Percentiles rank a stretch among this genome's conserved stretches.
phyloP scores from a whole-genome alignment of 2,329 filamentous ascomycete genomes.

The Plenodomus biglobosus region DNA sequence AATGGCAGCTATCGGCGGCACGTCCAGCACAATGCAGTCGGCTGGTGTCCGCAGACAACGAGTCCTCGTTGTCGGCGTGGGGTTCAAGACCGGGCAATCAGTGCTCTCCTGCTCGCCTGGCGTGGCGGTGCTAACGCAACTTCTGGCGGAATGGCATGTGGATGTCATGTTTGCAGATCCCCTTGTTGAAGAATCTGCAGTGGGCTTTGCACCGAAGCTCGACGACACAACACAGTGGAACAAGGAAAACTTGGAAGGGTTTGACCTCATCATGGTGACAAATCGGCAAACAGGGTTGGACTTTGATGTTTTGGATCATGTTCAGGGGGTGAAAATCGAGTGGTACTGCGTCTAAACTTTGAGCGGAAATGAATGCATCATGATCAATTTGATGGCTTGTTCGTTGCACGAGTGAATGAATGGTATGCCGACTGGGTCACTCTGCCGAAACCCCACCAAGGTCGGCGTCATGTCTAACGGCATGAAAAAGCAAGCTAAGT shows the following conservation, averaged over 20 bases:
- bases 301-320: constrained; percentile 42
- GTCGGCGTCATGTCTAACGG: too few species aligned
- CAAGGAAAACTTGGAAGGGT: constrained; percentile 41
- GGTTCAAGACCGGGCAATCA: constrained; percentile 55
- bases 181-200: constrained; percentile 47
- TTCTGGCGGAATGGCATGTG: constrained; percentile 41
- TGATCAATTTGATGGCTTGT: too few species aligned
- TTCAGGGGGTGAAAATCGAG: constrained; percentile 29
- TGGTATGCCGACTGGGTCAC: too few species aligned
- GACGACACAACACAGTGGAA: constrained; percentile 44
- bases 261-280: constrained; percentile 51
- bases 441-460: too few species aligned
- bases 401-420: too few species aligned
- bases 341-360: too few species aligned
- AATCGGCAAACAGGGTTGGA: constrained; percentile 50
- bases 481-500: too few species aligned
- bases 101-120: constrained; percentile 54
- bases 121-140: constrained; percentile 40
- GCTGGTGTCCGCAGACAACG: background rate
- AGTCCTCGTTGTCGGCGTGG: constrained; percentile 51
- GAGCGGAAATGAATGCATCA: too few species aligned
- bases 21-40: too few species aligned
- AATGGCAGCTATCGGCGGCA: constrained; percentile 1
- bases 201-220: constrained; percentile 41
- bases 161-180: constrained; percentile 52